Evolutionary conservation across 2,329 filamentous ascomycete species (phyloP).

Genomic region (Pseudohalonectria lignicola): DNA sequence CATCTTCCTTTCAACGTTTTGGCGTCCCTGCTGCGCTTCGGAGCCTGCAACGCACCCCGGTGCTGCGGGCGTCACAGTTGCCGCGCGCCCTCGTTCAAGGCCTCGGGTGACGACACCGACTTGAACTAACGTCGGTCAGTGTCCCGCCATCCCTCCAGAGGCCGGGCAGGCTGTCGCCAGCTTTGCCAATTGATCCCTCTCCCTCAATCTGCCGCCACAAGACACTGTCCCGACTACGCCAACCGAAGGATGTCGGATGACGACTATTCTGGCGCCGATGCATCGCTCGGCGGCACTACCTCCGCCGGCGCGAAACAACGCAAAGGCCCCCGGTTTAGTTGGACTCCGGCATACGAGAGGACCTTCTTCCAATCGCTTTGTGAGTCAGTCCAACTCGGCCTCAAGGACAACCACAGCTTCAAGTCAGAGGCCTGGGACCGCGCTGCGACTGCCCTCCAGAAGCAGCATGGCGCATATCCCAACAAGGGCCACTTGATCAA

Average conservation of each 20-base stretch:
- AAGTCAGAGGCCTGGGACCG: slow-evolving; percentile 51
- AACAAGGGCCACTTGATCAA: slow-evolving; percentile 52
- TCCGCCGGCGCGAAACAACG: slow-evolving; percentile 15
- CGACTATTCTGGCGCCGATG: slow-evolving; percentile 13
- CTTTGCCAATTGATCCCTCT: too few relatives aligned
- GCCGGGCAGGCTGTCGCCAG: too few relatives aligned
- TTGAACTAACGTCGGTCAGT: too few relatives aligned
- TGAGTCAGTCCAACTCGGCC: slow-evolving; percentile 45
- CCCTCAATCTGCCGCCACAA: too few relatives aligned
- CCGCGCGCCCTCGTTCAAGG: too few relatives aligned
- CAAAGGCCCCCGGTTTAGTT: slow-evolving; percentile 43
- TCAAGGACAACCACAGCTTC: slow-evolving; percentile 40
- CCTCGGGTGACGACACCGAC: too few relatives aligned
- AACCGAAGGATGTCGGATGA: slow-evolving; percentile 22
- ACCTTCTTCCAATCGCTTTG: slow-evolving; percentile 51
- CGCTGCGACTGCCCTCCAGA: slow-evolving; percentile 40
- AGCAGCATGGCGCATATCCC: slow-evolving; percentile 44
- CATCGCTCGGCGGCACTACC: slow-evolving; percentile 7
- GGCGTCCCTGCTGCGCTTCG: too few relatives aligned
- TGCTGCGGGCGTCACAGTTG: too few relatives aligned
- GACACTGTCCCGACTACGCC: too few relatives aligned
- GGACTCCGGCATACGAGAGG: slow-evolving; percentile 46
- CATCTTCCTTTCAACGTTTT: too few relatives aligned
- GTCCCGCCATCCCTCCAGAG: too few relatives aligned
- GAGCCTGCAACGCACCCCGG: too few relatives aligned